Conservation (phyloP, 345 rosid species). For the Ceriops tagal region DNA sequence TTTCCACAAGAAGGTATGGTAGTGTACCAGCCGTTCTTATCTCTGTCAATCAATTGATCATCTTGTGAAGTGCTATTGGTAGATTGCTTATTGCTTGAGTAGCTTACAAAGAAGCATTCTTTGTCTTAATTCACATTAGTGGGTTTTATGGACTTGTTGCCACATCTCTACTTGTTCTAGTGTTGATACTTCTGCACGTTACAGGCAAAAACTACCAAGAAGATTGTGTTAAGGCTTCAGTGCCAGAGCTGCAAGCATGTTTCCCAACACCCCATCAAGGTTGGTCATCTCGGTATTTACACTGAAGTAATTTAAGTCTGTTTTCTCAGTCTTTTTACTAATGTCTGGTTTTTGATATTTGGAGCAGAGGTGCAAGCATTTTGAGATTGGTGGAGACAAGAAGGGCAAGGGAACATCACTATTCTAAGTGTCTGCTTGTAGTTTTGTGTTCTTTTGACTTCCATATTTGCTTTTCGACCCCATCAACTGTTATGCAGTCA, state of each 20-base stretch:
- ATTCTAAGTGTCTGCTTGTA: neutral
- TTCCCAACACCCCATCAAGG: slow-evolving; percentile 73
- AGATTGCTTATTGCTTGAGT: neutral
- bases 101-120: neutral
- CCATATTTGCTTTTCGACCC: neutral
- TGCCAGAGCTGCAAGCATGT: slow-evolving; percentile 81
- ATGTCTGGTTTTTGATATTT: neutral
- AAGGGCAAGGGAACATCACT: slow-evolving; percentile 14
- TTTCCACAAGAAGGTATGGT: slow-evolving; percentile 71
- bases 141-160: neutral
- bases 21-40: neutral
- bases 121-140: too few species aligned
- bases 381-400: slow-evolving; percentile 12
- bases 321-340: neutral
- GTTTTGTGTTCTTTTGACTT: neutral
- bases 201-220: slow-evolving; percentile 85
- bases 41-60: neutral
- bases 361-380: slow-evolving; percentile 9
- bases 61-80: neutral
- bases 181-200: neutral
- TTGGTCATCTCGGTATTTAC: slow-evolving; percentile 5
- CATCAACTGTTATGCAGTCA: neutral
- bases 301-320: neutral
- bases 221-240: slow-evolving; percentile 79
- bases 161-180: neutral